A percentile compares a stretch with the other conserved stretches of the same genome.
Evolutionary conservation across 1,284 basidiomycete genomes (phyloP).

Genomic region (Chondrostereum purpureum): DNA sequence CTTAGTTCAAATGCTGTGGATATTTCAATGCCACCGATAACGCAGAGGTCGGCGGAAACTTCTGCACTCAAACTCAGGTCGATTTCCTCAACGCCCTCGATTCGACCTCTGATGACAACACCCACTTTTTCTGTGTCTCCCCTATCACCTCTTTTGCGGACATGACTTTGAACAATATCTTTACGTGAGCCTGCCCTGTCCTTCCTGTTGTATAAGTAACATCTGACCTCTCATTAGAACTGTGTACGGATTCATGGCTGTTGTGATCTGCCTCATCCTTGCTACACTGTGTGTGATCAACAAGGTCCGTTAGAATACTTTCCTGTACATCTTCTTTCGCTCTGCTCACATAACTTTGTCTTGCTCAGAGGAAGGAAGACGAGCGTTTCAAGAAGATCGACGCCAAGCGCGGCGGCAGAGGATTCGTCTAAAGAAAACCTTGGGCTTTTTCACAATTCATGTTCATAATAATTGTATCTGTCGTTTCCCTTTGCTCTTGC

Average conservation of each 20-base stretch:
- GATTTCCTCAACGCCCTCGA: slow-evolving; percentile 42
- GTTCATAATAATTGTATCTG: too few relatives aligned
- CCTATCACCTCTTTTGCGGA: slow-evolving; percentile 63
- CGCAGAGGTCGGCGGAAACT: slow-evolving; percentile 47
- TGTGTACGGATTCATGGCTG: slow-evolving; percentile 79
- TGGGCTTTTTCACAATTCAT: too few relatives aligned
- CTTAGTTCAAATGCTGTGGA: slow-evolving; percentile 73
- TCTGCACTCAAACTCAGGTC: slow-evolving; percentile 47
- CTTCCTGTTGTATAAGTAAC: background rate
- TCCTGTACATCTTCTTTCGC: background rate
- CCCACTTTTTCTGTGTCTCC: slow-evolving; percentile 54
- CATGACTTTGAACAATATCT: slow-evolving; percentile 68
- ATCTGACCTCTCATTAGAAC: slow-evolving; percentile 12
- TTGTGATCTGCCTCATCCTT: slow-evolving; percentile 67
- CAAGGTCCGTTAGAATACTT: slow-evolving; percentile 60
- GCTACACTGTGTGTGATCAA: slow-evolving; percentile 80
- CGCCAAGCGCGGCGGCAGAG: slow-evolving; percentile 73
- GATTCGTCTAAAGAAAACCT: slow-evolving; percentile 86
- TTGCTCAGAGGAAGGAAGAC: slow-evolving; percentile 59
- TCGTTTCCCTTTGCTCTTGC: too few relatives aligned
- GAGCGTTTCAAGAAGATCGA: slow-evolving; percentile 84
- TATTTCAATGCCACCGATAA: slow-evolving; percentile 66
- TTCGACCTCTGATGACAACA: slow-evolving; percentile 33
- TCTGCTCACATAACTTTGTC: slow-evolving; percentile 14
- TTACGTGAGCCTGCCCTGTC: slow-evolving; percentile 55